Evolutionary conservation across 306 rosid species (phyloP).

Genomic region (Sphenostylis stenocarpa): DNA sequence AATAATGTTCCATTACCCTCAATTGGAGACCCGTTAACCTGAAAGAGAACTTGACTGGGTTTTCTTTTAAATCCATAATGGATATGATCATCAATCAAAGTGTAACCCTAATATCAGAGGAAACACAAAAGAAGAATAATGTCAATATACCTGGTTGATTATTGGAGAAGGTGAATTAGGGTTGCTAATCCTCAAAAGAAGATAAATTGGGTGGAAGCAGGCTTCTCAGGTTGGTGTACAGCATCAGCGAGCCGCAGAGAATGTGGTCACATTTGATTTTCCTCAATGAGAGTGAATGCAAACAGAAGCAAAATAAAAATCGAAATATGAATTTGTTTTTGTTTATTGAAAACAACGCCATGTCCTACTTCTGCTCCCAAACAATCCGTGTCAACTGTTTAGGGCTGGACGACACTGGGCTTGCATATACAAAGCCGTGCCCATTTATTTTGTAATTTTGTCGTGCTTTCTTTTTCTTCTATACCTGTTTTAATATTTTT

Average conservation of each 20-base stretch:
- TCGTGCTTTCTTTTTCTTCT: background rate
- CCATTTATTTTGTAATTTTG: background rate
- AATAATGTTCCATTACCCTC: background rate
- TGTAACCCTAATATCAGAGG: constrained; percentile 16
- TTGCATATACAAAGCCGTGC: background rate
- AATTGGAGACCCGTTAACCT: background rate
- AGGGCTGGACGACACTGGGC: background rate
- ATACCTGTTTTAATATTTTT: no score
- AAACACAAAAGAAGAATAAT: background rate
- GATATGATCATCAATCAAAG: background rate
- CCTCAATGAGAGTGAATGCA: background rate
- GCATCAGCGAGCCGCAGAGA: background rate
- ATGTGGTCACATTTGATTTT: background rate
- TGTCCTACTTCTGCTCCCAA: background rate
- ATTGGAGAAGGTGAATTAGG: constrained; percentile 4
- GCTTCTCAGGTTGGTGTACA: background rate
- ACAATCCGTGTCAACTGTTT: background rate
- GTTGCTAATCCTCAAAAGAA: background rate
- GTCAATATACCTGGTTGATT: constrained; percentile 13
- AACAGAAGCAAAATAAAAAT: background rate
- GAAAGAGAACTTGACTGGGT: background rate
- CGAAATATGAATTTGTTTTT: background rate
- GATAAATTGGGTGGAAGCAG: background rate
- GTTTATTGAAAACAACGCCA: background rate
- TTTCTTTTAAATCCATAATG: background rate